phyloP scores from a whole-genome alignment of 2,329 filamentous ascomycete genomes.

The Podosphaera aphanis region DNA sequence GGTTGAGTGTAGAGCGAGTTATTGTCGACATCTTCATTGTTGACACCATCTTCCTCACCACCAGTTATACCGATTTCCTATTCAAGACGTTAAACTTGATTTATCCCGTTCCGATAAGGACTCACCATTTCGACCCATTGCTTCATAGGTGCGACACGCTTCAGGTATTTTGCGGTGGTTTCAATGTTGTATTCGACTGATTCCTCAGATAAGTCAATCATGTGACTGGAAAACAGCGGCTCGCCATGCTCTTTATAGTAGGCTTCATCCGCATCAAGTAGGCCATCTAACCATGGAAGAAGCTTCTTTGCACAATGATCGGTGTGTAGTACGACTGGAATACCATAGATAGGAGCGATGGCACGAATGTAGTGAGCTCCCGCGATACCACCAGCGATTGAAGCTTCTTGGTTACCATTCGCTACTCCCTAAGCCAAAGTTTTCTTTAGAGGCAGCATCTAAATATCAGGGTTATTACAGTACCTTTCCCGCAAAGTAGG shows the following conservation, averaged over 20 bases:
- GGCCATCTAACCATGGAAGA: constrained; percentile 87
- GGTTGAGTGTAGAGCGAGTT: constrained; percentile 93
- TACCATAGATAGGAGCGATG: constrained; percentile 64
- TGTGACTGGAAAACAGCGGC: constrained; percentile 89
- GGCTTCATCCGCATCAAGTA: constrained; percentile 79
- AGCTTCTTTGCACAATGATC: constrained; percentile 99
- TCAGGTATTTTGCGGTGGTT: constrained; percentile 79
- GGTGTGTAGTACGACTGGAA: constrained; percentile 85
- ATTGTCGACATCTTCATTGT: constrained; percentile 97
- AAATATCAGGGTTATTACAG: not conserved
- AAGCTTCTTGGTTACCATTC: constrained; percentile 68
- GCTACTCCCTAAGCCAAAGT: constrained; percentile 34
- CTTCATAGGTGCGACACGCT: constrained; percentile 89
- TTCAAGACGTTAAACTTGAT: not conserved
- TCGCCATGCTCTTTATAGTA: constrained; percentile 87
- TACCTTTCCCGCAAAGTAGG: constrained; percentile 77
- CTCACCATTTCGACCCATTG: constrained; percentile 95
- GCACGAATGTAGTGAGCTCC: constrained; percentile 84
- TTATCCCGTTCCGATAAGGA: not conserved
- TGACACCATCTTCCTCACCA: constrained; percentile 93
- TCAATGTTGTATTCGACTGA: constrained; percentile 70
- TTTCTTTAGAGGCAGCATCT: too few relatives aligned
- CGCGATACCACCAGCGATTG: constrained; percentile 68
- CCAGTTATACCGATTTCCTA: constrained; percentile 80
- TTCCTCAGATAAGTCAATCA: constrained; percentile 96